phyloP scores from a whole-genome alignment of 1,284 basidiomycete genomes.

The Schizophyllum commune region DNA sequence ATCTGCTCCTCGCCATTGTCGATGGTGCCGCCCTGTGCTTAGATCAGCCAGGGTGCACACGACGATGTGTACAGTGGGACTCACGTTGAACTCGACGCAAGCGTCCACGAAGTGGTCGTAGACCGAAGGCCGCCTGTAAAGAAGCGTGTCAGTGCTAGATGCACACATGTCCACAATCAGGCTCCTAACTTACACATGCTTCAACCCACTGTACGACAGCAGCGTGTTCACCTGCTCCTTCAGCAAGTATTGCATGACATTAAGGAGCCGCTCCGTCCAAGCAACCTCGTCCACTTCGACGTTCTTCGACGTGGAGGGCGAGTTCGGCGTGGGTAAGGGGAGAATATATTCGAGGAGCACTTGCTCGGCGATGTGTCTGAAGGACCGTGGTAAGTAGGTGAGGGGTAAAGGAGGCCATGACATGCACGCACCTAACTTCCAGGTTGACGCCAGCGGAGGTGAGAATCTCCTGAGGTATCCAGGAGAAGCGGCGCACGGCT shows the following conservation, averaged over 20 bases:
- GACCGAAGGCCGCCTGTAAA: conserved; percentile 49
- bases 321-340: conserved; percentile 55
- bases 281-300: conserved; percentile 65
- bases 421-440: background rate
- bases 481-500: conserved; percentile 79
- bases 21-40: conserved; percentile 71
- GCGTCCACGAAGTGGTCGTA: conserved; percentile 60
- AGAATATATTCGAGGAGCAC: conserved; percentile 71
- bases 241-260: conserved; percentile 68
- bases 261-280: conserved; percentile 83
- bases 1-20: conserved; percentile 68
- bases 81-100: conserved; percentile 76
- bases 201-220: conserved; percentile 56
- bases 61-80: conserved; percentile 19
- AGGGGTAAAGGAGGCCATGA: background rate
- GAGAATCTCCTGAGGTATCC: conserved; percentile 84
- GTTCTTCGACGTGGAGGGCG: conserved; percentile 35
- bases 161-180: no score
- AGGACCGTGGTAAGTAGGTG: background rate
- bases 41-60: conserved; percentile 5
- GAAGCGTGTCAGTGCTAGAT: background rate
- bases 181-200: conserved; percentile 38
- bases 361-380: conserved; percentile 53
- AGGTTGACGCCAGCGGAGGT: background rate
- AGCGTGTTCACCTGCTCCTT: conserved; percentile 51